Conservation (phyloP, 768 basidiomycete species). For the Brasilioporus rufonigricans region DNA sequence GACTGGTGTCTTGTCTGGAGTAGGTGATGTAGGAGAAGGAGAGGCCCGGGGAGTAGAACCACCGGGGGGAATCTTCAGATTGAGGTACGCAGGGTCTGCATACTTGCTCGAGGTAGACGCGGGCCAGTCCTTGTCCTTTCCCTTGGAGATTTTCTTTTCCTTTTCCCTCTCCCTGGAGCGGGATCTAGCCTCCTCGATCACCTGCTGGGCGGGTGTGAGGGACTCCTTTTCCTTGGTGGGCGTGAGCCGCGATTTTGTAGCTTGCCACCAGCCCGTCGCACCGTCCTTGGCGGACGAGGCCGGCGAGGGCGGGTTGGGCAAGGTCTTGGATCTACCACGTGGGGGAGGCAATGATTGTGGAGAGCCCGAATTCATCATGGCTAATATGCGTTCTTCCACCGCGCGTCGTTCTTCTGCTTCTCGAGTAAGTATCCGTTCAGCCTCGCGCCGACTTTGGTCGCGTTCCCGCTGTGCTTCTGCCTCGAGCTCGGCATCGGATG, state of each 20-base stretch:
- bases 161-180: constrained; percentile 57
- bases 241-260: constrained; percentile 72
- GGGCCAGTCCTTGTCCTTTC: constrained; percentile 58
- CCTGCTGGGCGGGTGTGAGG: constrained; percentile 83
- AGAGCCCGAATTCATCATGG: constrained; percentile 57
- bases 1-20: constrained; percentile 40
- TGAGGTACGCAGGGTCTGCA: constrained; percentile 56
- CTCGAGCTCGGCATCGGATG: constrained; percentile 76
- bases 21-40: constrained; percentile 59
- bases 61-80: constrained; percentile 50
- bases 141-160: constrained; percentile 41
- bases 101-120: constrained; percentile 49
- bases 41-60: constrained; percentile 47
- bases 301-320: constrained; percentile 60
- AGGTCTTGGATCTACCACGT: constrained; percentile 57
- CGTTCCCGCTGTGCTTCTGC: constrained; percentile 78
- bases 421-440: constrained; percentile 68
- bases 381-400: constrained; percentile 72
- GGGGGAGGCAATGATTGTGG: constrained; percentile 51
- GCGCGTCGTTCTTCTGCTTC: constrained; percentile 68
- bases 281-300: constrained; percentile 62
- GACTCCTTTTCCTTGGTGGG: constrained; percentile 72
- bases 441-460: constrained; percentile 71
- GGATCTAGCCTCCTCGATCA: constrained; percentile 71
- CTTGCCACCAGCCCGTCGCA: constrained; percentile 62